Base-by-base conservation (phyloP, 129 eudicot genomes). In the Kitagawia praeruptora region DNA sequence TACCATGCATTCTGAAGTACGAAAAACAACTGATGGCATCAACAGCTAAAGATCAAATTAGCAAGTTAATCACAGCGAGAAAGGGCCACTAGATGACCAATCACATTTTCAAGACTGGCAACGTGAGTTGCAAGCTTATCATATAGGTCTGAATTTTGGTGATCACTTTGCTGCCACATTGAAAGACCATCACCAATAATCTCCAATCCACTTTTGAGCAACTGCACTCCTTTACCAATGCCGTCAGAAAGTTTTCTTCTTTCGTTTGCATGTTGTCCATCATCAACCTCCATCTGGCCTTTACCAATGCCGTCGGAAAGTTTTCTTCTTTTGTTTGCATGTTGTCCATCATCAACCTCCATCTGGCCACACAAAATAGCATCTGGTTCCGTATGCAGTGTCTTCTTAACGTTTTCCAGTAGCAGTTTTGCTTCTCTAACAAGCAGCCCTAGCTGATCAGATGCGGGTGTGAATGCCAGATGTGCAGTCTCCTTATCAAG, bases 401-500 rank as follows among this genome's bases (percentile, higher is more conserved):
- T 69, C 70, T 87, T 88, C 56, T 82, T 70, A 44, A 83, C 83
- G 38, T 73, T 81, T 80, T 89, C 86, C 82, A 82, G 92, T 25
- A 94, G 83, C 74, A 81, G 34, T 63, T 70, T 46, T 42, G 97
- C 96, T 76, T 94, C 93, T 80, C 83, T 79, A 25, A 81, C 75
- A 37, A 87, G 87, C 80, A 88, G 42, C 4, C 54, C 80, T 23
- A 85, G 37, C 80, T 87, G 89, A 48, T 86, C 89, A 48, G 77
- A 79, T 72, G 74, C 71, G 11, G 92, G 83, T 74, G 85, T 82
- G 54, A 85, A 78, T 76, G 75, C 38, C 23, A 75, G 79, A 75
- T 76, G 82, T 56, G 95, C 93, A 28, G 51, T 70, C 80, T 92
- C 97, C 89, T 95, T 95, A 83, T 95, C 98, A 39, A 92, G 84